These are phyloP conservation scores for Entonaema liquescens DNA, from an alignment of 495 filamentous ascomycete species.

Conservation along the genomic window DNA sequence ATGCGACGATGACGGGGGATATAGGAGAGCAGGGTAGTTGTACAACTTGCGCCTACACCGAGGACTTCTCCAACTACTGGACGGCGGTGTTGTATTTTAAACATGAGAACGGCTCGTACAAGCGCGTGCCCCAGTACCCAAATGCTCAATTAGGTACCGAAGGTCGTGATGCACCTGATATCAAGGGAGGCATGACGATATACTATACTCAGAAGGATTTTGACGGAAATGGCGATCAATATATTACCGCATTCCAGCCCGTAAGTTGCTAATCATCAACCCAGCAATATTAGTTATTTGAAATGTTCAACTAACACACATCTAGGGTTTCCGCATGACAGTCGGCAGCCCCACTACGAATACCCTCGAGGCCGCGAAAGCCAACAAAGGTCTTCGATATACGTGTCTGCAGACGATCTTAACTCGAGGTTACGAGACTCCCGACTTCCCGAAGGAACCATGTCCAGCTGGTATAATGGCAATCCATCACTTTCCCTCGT, in stretches of 20 bases:
- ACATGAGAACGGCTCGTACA: constrained; percentile 60
- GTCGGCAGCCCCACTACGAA: constrained; percentile 55
- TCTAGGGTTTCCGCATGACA: constrained; percentile 63
- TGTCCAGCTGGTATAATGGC: constrained; percentile 55
- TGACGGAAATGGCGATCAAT: constrained; percentile 49
- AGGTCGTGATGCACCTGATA: constrained; percentile 49
- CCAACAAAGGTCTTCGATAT: constrained; percentile 54
- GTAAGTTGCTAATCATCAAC: constrained; percentile 39
- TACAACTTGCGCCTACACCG: constrained; percentile 55
- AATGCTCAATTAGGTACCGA: constrained; percentile 51
- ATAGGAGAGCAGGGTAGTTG: constrained; percentile 54
- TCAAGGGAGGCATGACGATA: constrained; percentile 61
- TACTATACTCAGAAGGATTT: constrained; percentile 62
- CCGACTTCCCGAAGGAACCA: constrained; percentile 54
- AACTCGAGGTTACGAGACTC: constrained; percentile 52
- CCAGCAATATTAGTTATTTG: background rate
- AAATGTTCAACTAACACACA: constrained; percentile 9
- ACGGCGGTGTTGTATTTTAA: constrained; percentile 62
- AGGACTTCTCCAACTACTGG: constrained; percentile 61
- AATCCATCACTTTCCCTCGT: constrained; percentile 47
- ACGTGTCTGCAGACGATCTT: constrained; percentile 55
- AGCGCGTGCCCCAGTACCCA: constrained; percentile 56
- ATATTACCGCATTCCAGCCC: constrained; percentile 59
- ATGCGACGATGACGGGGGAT: constrained; percentile 57
- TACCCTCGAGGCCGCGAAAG: constrained; percentile 34